These are phyloP conservation scores for Alternaria ethzedia DNA, from an alignment of 2,329 filamentous ascomycete species.

Conservation along the genomic window DNA sequence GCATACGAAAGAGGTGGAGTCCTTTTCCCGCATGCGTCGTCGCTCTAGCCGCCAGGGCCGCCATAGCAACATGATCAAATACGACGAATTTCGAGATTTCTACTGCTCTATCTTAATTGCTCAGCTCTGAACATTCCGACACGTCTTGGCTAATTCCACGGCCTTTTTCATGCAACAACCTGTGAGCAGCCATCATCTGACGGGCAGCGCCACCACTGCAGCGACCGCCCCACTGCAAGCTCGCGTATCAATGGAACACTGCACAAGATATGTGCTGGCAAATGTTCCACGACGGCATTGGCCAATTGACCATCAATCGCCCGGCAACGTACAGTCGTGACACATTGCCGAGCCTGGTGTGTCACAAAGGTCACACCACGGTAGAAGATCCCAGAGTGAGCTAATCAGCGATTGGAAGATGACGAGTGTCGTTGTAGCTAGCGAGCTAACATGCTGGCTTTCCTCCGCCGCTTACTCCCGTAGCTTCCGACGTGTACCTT, in stretches of 20 bases:
- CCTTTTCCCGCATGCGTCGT: neutral
- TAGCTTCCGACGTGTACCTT: neutral
- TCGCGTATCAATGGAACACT: slow-evolving; percentile 2
- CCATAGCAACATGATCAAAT: neutral
- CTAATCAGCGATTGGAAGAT: neutral
- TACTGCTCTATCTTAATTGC: neutral
- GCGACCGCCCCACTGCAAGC: neutral
- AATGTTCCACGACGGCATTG: slow-evolving; percentile 28
- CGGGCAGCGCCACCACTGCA: slow-evolving; percentile 7
- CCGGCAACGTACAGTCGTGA: slow-evolving; percentile 25
- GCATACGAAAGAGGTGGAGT: neutral
- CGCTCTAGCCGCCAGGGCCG: neutral
- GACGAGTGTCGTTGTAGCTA: slow-evolving; percentile 1
- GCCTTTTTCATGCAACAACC: slow-evolving; percentile 3
- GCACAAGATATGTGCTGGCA: slow-evolving; percentile 26
- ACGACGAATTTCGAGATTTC: neutral
- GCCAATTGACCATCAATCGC: slow-evolving; percentile 18
- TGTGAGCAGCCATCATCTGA: slow-evolving; percentile 12
- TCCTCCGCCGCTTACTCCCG: neutral
- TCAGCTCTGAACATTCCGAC: neutral
- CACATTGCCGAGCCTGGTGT: slow-evolving; percentile 21
- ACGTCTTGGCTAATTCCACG: slow-evolving; percentile 1
- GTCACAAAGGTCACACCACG: slow-evolving; percentile 21
- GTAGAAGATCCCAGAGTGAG: neutral
- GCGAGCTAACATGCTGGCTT: slow-evolving; percentile 1